These are phyloP conservation scores for Bruguiera sexangula DNA, from an alignment of 345 rosid species.

Conservation along the genomic window DNA sequence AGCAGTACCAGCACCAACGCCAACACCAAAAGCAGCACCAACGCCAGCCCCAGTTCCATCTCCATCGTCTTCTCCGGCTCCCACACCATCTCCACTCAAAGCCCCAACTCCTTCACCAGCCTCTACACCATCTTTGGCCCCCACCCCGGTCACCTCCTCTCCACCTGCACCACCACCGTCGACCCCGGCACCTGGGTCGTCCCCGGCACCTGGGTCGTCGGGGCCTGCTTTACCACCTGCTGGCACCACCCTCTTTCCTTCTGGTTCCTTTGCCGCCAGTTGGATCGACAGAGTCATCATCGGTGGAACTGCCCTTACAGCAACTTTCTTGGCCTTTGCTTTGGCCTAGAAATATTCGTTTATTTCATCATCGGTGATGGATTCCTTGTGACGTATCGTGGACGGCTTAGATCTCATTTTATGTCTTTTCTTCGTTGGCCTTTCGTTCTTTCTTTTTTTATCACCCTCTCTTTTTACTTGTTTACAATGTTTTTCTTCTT, in stretches of 20 bases:
- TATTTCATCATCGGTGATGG: constrained; percentile 8
- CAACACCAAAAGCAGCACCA: constrained; percentile 13
- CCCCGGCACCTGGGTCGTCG: too few species aligned
- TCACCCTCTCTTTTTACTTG: background rate
- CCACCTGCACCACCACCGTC: constrained; percentile 19
- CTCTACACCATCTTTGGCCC: constrained; percentile 26
- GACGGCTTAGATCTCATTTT: constrained; percentile 22
- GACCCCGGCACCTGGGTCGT: too few species aligned
- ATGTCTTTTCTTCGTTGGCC: constrained; percentile 4
- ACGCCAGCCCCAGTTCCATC: constrained; percentile 21
- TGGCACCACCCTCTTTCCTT: background rate
- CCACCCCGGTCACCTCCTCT: constrained; percentile 12
- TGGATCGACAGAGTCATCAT: constrained; percentile 26
- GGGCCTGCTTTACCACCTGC: constrained; percentile 8
- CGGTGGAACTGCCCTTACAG: constrained; percentile 46
- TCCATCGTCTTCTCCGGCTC: constrained; percentile 14
- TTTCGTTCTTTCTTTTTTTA: constrained; percentile 8
- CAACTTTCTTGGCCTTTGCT: constrained; percentile 46
- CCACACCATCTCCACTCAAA: constrained; percentile 30
- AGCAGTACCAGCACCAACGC: constrained; percentile 1
- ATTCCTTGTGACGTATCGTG: constrained; percentile 5
- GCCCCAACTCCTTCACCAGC: constrained; percentile 41
- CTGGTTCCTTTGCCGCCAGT: constrained; percentile 38
- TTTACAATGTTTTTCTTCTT: background rate
- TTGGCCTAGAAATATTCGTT: constrained; percentile 41